These are phyloP conservation scores for Lophium mytilinum DNA, from an alignment of 495 filamentous ascomycete genomes.

Conservation along the genomic window DNA sequence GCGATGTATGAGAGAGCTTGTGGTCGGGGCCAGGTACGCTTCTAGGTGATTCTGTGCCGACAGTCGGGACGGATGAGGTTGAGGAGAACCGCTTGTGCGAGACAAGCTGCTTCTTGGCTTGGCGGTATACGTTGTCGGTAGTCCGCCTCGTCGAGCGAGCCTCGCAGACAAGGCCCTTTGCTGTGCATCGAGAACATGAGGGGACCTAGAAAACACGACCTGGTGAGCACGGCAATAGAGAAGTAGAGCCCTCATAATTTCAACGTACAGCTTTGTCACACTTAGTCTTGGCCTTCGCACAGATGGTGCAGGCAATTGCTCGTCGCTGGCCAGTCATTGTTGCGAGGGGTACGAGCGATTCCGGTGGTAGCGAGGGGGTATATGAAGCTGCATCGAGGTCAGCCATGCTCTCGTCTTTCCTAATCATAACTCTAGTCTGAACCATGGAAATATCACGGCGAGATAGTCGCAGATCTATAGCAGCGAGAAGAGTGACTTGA, in stretches of 20 bases:
- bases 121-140: conserved; percentile 21
- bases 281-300: conserved; percentile 48
- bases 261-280: conserved; percentile 26
- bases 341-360: background rate
- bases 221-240: background rate
- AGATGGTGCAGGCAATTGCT: conserved; percentile 50
- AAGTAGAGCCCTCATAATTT: background rate
- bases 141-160: conserved; percentile 24
- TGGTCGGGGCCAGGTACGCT: conserved; percentile 12
- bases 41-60: conserved; percentile 16
- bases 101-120: conserved; percentile 18
- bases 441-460: too few species aligned
- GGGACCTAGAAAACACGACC: conserved; percentile 8
- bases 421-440: too few species aligned
- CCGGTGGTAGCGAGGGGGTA: too few species aligned
- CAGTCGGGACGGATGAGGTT: conserved; percentile 10
- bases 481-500: too few species aligned
- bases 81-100: conserved; percentile 19
- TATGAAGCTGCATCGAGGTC: too few species aligned
- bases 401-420: too few species aligned
- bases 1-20: conserved; percentile 6
- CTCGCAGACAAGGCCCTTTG: conserved; percentile 24
- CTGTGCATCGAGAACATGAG: conserved; percentile 23
- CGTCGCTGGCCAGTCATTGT: conserved; percentile 4
- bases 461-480: too few species aligned